These are phyloP conservation scores for Penicillium sp. DNA, from an alignment of 2,329 filamentous ascomycete species.

Conservation along the genomic window DNA sequence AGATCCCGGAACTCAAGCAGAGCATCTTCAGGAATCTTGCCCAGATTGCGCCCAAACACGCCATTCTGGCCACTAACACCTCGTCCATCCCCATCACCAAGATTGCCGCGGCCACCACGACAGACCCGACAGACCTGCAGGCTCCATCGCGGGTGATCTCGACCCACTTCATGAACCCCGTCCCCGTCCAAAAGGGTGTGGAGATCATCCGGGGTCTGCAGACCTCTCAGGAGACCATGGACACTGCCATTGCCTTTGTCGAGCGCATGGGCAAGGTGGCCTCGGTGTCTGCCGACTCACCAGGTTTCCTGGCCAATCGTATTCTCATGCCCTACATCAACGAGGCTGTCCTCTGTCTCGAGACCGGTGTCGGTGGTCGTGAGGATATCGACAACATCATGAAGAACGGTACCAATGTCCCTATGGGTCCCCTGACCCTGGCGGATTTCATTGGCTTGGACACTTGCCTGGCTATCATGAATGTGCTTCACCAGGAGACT, in stretches of 20 bases:
- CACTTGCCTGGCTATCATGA: conserved; percentile 97
- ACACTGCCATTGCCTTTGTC: conserved; percentile 83
- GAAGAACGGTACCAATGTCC: conserved; percentile 99
- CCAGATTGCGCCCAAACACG: conserved; percentile 78
- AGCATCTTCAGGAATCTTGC: conserved; percentile 86
- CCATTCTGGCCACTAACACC: conserved; percentile 95
- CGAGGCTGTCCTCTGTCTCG: conserved; percentile 93
- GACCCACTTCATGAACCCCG: conserved; percentile 99
- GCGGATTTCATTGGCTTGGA: conserved; percentile 98
- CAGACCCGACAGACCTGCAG: conserved; percentile 77
- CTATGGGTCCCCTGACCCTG: conserved; percentile 92
- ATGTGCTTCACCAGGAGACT: conserved; percentile 86
- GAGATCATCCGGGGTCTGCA: conserved; percentile 96
- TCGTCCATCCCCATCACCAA: conserved; percentile 98
- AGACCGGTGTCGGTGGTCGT: conserved; percentile 85
- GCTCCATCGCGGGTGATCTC: conserved; percentile 87
- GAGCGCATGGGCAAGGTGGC: conserved; percentile 91
- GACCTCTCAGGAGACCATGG: conserved; percentile 80
- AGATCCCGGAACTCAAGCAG: conserved; percentile 85
- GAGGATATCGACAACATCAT: conserved; percentile 97
- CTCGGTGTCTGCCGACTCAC: conserved; percentile 84
- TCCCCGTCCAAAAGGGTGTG: conserved; percentile 94
- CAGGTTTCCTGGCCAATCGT: conserved; percentile 93
- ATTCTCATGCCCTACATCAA: conserved; percentile 99
- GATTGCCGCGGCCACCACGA: conserved; percentile 85